Conservation (phyloP, 2,329 filamentous ascomycete species). For the Xylaria multiplex region DNA sequence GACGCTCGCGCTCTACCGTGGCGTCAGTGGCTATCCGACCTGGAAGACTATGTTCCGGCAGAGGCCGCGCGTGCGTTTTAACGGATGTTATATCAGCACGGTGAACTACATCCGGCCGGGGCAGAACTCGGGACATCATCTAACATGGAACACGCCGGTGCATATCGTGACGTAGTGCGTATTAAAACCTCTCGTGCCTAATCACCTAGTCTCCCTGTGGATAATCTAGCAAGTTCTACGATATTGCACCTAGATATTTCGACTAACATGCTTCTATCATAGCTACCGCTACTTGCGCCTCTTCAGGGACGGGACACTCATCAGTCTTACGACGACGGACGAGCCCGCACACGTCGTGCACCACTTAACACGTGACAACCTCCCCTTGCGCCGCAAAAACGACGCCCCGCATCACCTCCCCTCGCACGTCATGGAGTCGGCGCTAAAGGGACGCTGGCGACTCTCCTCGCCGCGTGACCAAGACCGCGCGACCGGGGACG, state of each 20-base stretch:
- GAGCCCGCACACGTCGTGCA: constrained; percentile 91
- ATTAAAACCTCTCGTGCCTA: too few species aligned
- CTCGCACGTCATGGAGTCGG: constrained; percentile 72
- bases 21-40: constrained; percentile 56
- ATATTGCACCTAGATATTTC: too few species aligned
- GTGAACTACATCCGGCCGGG: constrained; percentile 94
- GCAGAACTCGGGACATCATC: constrained; percentile 73
- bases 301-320: constrained; percentile 85
- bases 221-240: too few species aligned
- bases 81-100: constrained; percentile 95
- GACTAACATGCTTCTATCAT: too few species aligned
- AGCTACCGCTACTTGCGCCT: constrained; percentile 92
- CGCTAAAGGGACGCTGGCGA: constrained; percentile 67
- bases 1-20: constrained; percentile 56
- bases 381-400: constrained; percentile 58
- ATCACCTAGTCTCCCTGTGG: too few species aligned
- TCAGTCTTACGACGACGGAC: constrained; percentile 81
- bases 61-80: constrained; percentile 89
- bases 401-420: constrained; percentile 48
- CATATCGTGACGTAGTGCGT: constrained; percentile 87
- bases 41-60: constrained; percentile 80
- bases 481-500: constrained; percentile 43
- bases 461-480: constrained; percentile 53
- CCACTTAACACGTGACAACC: constrained; percentile 76
- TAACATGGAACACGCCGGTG: constrained; percentile 83